Conservation (phyloP, 1,139 yeast species). For the Magnusiomyces tetraspermus region DNA sequence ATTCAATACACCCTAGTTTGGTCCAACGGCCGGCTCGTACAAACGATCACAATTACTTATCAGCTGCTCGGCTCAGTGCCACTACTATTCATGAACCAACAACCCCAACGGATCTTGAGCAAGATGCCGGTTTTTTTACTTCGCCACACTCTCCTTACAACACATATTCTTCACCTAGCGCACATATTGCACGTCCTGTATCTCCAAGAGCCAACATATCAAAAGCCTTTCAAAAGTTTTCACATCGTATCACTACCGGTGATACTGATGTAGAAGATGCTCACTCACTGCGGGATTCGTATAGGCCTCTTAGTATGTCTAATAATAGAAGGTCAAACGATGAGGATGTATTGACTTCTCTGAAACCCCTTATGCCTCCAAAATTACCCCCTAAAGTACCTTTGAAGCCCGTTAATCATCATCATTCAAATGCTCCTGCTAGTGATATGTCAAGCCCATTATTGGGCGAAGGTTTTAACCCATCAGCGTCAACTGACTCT, state of each 20-base stretch:
- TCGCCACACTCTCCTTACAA: background rate
- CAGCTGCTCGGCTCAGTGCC: background rate
- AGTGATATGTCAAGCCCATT: background rate
- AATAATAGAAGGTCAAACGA: background rate
- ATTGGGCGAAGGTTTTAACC: background rate
- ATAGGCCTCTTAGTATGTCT: background rate
- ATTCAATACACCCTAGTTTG: too few species aligned
- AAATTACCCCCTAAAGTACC: background rate
- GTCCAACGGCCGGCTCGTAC: background rate
- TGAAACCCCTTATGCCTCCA: background rate
- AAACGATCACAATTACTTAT: background rate
- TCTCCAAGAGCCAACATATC: background rate
- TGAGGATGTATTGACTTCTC: too few species aligned
- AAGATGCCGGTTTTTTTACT: background rate
- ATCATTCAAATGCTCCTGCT: background rate
- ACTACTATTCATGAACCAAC: background rate
- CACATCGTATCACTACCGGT: constrained; percentile 5
- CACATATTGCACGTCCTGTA: background rate
- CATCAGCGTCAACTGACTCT: too few species aligned
- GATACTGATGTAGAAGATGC: background rate
- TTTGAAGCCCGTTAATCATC: background rate
- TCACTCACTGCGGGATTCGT: background rate
- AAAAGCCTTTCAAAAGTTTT: constrained; percentile 2
- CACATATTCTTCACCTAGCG: background rate
- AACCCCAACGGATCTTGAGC: background rate